A percentile compares a stretch with the other conserved stretches of the same genome.
Conservation (phyloP, 1,284 basidiomycete genomes). For the Leccinum subatratum region DNA sequence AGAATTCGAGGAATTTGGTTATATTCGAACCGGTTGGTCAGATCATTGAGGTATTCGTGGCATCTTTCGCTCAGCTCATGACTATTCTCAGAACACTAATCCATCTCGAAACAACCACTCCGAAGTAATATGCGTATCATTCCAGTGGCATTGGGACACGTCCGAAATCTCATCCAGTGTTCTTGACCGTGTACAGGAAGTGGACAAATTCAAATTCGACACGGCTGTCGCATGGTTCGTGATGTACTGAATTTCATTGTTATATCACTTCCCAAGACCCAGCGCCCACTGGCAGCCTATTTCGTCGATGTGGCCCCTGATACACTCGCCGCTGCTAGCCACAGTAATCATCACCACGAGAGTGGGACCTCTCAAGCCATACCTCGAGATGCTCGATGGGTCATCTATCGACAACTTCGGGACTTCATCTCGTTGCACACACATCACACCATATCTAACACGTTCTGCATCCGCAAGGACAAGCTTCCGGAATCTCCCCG, state of each 20-base stretch:
- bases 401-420: constrained; percentile 89
- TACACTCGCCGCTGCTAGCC: constrained; percentile 3
- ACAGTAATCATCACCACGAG: constrained; percentile 2
- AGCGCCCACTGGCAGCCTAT: constrained; percentile 1
- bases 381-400: constrained; percentile 70
- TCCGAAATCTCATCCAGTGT: constrained; percentile 24
- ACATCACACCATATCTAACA: constrained; percentile 86
- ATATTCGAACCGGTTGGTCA: constrained; percentile 17
- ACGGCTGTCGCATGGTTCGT: constrained; percentile 28
- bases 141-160: constrained; percentile 39
- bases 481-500: constrained; percentile 90
- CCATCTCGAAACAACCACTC: constrained; percentile 15
- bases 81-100: constrained; percentile 20
- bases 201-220: constrained; percentile 29
- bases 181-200: constrained; percentile 17
- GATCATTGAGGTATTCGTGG: constrained; percentile 21
- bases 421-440: constrained; percentile 91
- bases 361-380: not conserved
- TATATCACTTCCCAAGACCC: not conserved
- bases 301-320: constrained; percentile 13
- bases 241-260: not conserved
- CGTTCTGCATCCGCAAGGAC: constrained; percentile 66
- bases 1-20: constrained; percentile 24
- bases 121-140: constrained; percentile 34
- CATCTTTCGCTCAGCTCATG: not conserved